phyloP scores from a whole-genome alignment of 441 rosid species.

The Corymbia citriodora region DNA sequence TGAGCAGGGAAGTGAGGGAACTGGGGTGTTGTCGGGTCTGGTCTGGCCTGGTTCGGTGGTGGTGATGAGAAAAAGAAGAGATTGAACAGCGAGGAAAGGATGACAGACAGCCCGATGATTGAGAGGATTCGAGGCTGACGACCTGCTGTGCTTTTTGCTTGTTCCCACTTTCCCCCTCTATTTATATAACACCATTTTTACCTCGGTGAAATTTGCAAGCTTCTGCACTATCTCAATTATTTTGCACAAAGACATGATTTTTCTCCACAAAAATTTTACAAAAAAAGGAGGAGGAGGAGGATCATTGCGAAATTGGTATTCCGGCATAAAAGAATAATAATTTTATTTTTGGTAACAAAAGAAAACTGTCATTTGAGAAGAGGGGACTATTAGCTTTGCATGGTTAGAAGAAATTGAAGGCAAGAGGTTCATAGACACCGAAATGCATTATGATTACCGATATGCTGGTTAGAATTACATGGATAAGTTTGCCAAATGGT shows the following conservation, averaged over 20 bases:
- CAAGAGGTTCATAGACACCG: too few relatives aligned
- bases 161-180: background rate
- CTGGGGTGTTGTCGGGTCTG: background rate
- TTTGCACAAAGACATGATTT: background rate
- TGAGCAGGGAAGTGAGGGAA: background rate
- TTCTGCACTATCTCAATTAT: background rate
- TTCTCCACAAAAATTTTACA: too few relatives aligned
- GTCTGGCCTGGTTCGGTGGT: background rate
- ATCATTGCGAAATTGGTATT: background rate
- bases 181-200: background rate
- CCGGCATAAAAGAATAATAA: background rate
- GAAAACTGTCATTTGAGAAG: too few relatives aligned
- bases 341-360: background rate
- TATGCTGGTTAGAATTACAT: background rate
- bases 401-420: too few relatives aligned
- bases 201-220: background rate
- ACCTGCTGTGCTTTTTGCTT: background rate
- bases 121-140: background rate
- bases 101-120: background rate
- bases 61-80: background rate
- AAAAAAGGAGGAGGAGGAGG: background rate
- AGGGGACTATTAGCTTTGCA: too few relatives aligned
- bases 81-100: background rate
- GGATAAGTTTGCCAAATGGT: background rate
- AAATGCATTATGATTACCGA: too few relatives aligned